These are phyloP conservation scores for Neurospora sp. DNA, from an alignment of 495 filamentous ascomycete genomes.

Conservation along the genomic window DNA sequence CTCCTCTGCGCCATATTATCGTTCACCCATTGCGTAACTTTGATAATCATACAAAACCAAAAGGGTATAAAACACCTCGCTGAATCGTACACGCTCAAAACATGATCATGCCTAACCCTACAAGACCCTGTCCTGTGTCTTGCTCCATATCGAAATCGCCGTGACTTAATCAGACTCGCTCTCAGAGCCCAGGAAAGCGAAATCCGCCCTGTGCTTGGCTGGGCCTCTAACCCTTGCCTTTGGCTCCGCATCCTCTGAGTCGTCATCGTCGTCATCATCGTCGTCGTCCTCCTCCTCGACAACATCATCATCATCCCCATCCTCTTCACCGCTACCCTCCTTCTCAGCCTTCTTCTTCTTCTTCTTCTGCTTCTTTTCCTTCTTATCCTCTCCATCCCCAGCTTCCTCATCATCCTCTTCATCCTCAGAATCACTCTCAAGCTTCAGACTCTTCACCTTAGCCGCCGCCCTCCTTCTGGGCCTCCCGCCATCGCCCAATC, in stretches of 20 bases:
- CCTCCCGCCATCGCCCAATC: slow-evolving; percentile 30
- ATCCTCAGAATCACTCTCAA: slow-evolving; percentile 20
- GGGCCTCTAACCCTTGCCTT: slow-evolving; percentile 17
- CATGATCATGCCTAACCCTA: neutral
- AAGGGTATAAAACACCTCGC: neutral
- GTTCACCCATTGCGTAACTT: neutral
- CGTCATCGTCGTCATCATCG: slow-evolving; percentile 18
- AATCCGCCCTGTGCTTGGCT: slow-evolving; percentile 27
- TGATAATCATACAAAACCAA: neutral
- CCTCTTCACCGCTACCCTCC: slow-evolving; percentile 30
- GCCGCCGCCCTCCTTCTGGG: slow-evolving; percentile 22
- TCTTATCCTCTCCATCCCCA: slow-evolving; percentile 15
- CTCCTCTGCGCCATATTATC: neutral
- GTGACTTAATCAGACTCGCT: slow-evolving; percentile 34
- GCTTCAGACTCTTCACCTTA: slow-evolving; percentile 14
- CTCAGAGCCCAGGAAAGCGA: slow-evolving; percentile 36
- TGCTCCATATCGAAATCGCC: neutral
- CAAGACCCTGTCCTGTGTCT: neutral
- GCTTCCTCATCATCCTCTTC: slow-evolving; percentile 34
- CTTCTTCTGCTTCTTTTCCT: slow-evolving; percentile 14
- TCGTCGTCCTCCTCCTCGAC: slow-evolving; percentile 42
- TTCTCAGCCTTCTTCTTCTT: neutral
- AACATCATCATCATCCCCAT: slow-evolving; percentile 36
- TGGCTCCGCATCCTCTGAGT: slow-evolving; percentile 18
- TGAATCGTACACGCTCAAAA: neutral